Conservation (phyloP, 371 early-diverging fungal genomes). For the Mortierella sp. region DNA sequence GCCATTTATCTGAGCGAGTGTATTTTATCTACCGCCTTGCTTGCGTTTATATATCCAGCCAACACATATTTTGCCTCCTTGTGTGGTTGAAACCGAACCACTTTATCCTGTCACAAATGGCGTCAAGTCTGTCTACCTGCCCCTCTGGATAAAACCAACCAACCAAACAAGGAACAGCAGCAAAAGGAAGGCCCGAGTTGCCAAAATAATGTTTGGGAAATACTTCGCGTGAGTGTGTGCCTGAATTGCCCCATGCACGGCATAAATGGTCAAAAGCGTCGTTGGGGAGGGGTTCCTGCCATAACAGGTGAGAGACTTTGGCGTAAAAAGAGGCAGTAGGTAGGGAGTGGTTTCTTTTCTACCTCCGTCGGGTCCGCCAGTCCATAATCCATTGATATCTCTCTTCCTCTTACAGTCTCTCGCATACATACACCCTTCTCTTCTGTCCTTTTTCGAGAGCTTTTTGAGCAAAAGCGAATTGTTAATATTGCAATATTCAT, state of each 20-base stretch:
- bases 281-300: no score
- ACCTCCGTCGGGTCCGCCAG: not conserved
- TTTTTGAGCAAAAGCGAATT: not conserved
- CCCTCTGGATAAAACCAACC: not conserved
- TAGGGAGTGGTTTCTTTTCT: not conserved
- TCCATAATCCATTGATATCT: not conserved
- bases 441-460: not conserved
- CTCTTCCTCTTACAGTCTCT: not conserved
- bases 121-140: not conserved
- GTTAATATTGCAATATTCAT: conserved; percentile 8
- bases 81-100: not conserved
- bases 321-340: not conserved
- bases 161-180: not conserved
- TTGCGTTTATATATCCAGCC: not conserved
- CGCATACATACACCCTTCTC: not conserved
- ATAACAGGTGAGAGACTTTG: not conserved
- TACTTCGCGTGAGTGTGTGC: not conserved
- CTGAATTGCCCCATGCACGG: no score
- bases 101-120: not conserved
- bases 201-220: not conserved
- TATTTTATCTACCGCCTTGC: not conserved
- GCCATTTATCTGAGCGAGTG: not conserved
- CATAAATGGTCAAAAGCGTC: no score
- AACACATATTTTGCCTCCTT: not conserved
- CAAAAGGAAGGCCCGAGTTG: not conserved